Conservation (phyloP, 1,284 basidiomycete species). For the Ustilago xerochloae region DNA sequence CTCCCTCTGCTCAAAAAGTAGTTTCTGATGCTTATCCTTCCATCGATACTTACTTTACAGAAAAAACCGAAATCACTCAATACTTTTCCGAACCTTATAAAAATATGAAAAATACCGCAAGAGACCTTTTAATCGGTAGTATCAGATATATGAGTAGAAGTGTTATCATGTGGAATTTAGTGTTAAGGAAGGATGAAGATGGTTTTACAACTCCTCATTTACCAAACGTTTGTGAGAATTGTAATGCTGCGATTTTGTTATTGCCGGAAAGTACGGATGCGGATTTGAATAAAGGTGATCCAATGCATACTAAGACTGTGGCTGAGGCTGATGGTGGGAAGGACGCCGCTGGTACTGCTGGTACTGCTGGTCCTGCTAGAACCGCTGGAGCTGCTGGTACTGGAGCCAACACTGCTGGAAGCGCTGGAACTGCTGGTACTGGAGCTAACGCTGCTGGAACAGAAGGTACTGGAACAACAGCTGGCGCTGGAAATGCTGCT, state of each 20-base stretch:
- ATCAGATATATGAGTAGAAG: slow-evolving; percentile 36
- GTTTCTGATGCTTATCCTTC: slow-evolving; percentile 47
- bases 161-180: slow-evolving; percentile 52
- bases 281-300: slow-evolving; percentile 2
- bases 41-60: slow-evolving; percentile 43
- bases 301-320: slow-evolving; percentile 15
- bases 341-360: neutral
- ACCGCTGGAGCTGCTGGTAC: neutral
- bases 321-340: slow-evolving; percentile 15
- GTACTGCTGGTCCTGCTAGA: neutral
- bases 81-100: slow-evolving; percentile 53
- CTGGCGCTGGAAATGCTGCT: too few relatives aligned
- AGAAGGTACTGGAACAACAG: too few relatives aligned
- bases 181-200: slow-evolving; percentile 49
- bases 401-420: neutral
- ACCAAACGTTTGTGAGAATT: slow-evolving; percentile 50
- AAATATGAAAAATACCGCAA: slow-evolving; percentile 50
- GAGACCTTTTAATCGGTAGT: slow-evolving; percentile 39
- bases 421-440: neutral
- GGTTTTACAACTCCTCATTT: slow-evolving; percentile 53
- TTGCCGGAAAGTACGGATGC: slow-evolving; percentile 32
- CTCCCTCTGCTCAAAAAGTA: slow-evolving; percentile 23
- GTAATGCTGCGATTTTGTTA: slow-evolving; percentile 48
- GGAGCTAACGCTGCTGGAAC: neutral
- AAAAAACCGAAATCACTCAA: slow-evolving; percentile 53